Evolutionary conservation across 1,284 basidiomycete genomes (phyloP).

Genomic region (Tilletia caries): DNA sequence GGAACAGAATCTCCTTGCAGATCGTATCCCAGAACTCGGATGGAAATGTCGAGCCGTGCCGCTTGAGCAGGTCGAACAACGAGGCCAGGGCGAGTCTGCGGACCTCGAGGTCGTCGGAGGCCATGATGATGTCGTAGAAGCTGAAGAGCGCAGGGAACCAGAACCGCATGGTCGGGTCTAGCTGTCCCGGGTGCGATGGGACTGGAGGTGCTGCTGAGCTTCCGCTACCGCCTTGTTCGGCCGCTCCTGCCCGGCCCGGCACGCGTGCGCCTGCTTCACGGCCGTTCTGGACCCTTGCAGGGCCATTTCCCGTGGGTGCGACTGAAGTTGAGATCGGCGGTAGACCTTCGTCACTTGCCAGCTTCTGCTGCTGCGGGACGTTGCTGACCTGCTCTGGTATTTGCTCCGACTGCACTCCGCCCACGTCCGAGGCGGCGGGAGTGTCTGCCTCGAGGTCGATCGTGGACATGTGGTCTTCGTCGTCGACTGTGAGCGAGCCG

Average conservation of each 20-base stretch:
- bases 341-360: not conserved
- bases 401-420: not conserved
- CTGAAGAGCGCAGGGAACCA: constrained; percentile 96
- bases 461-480: constrained; percentile 6
- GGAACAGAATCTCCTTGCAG: constrained; percentile 93
- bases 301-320: not conserved
- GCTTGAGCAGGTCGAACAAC: constrained; percentile 88
- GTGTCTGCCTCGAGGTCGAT: constrained; percentile 12
- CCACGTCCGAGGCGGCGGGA: constrained; percentile 2
- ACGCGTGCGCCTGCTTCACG: too few relatives aligned
- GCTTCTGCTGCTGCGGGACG: not conserved
- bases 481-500: not conserved
- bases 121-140: constrained; percentile 99
- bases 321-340: not conserved
- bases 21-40: constrained; percentile 97
- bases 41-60: constrained; percentile 79
- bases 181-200: not conserved
- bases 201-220: not conserved
- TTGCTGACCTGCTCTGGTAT: not conserved
- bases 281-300: not conserved
- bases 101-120: constrained; percentile 97
- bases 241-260: not conserved
- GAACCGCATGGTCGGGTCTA: constrained; percentile 58
- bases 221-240: not conserved
- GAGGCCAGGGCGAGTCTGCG: constrained; percentile 82